Base-by-base conservation (phyloP, 2,329 filamentous ascomycete genomes). In the Cladophialophora exuberans region DNA sequence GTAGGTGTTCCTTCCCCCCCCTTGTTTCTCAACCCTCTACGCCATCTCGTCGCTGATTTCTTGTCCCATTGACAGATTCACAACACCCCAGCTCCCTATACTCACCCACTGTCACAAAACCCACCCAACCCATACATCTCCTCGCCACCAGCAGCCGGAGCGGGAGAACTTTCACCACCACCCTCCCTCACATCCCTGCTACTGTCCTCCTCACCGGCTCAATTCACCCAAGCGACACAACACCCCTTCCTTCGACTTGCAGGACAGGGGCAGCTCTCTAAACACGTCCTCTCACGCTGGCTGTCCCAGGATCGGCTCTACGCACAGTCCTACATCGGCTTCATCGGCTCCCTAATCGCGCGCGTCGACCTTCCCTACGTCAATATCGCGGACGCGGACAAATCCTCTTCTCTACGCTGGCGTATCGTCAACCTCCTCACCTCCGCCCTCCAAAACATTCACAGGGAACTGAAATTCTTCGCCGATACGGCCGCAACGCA, bases 271-370 rank as follows among this genome's bases (percentile, higher is more conserved):
- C 80, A 78, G 0, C 73, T 88, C 15, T 73, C 81, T 15, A 82
- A 82, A 44, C 65, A 74, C 0, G 71, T 76, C 1, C 74, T 90
- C 9, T 79, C 80, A 17, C 77, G 79, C 68, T 90, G 87, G 87
- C 82, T 90, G 38, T 82, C 83, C 10, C 87, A 89, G 69, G 87
- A 90, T 69, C 77, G 84, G 6, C 80, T 90, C 56, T 88, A 89
- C 70, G 83, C 86, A 28, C 84, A 88, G 60, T 81, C 82, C 46
- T 88, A 89, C 70, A 81, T 89, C 62, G 78, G 80, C 22, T 88
- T 87, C 62, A 81, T 85, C 18, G 85, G 85, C 6, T 74, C 78
- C n/a, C 70, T 89, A 6, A 79, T 90, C 23, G 75, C 80, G 28
- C 83, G 85, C 61, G 76, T 89, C 39, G 72, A 80, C 4, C 74